Base-by-base conservation (phyloP, 2,329 filamentous ascomycete species). In the Phialocephala subalpina region DNA sequence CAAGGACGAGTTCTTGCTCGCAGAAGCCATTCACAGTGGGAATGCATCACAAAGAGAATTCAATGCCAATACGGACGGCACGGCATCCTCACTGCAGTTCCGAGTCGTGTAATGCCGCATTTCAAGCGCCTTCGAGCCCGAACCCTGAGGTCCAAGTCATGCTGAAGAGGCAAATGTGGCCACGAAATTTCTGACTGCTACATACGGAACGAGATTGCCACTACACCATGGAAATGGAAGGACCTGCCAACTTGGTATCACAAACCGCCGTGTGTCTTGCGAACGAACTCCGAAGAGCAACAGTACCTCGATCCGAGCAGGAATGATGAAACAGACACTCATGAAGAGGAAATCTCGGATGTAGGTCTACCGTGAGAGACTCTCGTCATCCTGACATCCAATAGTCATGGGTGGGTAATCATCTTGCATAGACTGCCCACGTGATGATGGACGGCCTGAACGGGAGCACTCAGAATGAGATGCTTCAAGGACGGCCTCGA, bases 131-230 rank as follows among this genome's bases (percentile, higher is more conserved):
- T 25, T 49, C 45, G 25, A 33, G 49, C 25, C 49, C 25, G 22
- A 53, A 53, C 49, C 18, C 27, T 27, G 49, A 33, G 27, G 49
- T 18, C 14, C 25, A 53, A 53, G 49, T 53, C 25, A 33, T 53
- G 49, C 18, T 53, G 49, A 33, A 33, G 45, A 49, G 45, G 49
- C 49, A 53, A 53, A 53, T 53, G 49, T 25, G 49, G 49, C 49
- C 49, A 53, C 14, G 14, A 49, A 49, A 49, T 7, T 49, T n/a
- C n/a, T n/a, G n/a, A n/a, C n/a, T n/a, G 5, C 25, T 29, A 14
- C n/a, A 25, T n/a, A 49, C 9, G 49, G 22, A 53, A 12, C 18
- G 49, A 33, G 12, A 29, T 18, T 53, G 49, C 49, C 49, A 49
- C 20, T 22, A 53, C 22, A 14, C 27, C 5, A 18, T 5, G 16